Conservation (phyloP, 1,284 basidiomycete species). For the Crepidotus sp. region DNA sequence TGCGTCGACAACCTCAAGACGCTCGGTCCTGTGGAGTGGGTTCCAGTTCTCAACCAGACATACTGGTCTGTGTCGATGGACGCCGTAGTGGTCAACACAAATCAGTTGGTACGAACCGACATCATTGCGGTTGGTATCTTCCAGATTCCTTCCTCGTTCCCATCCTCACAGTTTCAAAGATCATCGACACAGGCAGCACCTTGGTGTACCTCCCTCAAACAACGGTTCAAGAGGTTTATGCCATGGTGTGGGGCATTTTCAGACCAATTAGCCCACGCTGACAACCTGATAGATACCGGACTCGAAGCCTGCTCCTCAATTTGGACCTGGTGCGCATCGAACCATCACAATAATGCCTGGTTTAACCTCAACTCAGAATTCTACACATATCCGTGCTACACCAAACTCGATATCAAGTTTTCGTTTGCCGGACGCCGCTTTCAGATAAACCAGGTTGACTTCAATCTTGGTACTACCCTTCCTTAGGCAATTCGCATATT, state of each 20-base stretch:
- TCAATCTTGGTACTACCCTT: conserved; percentile 50
- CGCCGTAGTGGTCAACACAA: conserved; percentile 29
- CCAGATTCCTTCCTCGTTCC: background rate
- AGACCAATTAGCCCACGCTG: background rate
- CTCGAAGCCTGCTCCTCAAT: conserved; percentile 31
- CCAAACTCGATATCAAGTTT: conserved; percentile 32
- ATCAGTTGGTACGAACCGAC: conserved; percentile 19
- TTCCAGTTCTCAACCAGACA: conserved; percentile 46
- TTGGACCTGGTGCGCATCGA: conserved; percentile 30
- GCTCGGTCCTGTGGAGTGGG: conserved; percentile 38
- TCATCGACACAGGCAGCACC: conserved; percentile 53
- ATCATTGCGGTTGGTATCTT: conserved; percentile 31
- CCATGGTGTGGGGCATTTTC: conserved; percentile 23
- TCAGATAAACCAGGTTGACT: conserved; percentile 46
- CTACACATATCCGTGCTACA: conserved; percentile 43
- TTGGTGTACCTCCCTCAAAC: conserved; percentile 43
- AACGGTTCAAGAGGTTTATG: conserved; percentile 35
- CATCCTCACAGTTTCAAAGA: background rate
- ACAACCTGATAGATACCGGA: conserved; percentile 38
- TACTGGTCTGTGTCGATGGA: conserved; percentile 49
- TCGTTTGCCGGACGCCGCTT: conserved; percentile 47
- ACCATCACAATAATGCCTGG: no score
- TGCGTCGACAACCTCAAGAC: conserved; percentile 46
- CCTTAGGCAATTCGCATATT: background rate
- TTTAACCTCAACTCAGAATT: conserved; percentile 28